Percentiles rank a stretch among this genome's conserved stretches.
These are phyloP conservation scores for Zalaria sp. DNA, from an alignment of 2,329 filamentous ascomycete genomes.

Conservation along the genomic window DNA sequence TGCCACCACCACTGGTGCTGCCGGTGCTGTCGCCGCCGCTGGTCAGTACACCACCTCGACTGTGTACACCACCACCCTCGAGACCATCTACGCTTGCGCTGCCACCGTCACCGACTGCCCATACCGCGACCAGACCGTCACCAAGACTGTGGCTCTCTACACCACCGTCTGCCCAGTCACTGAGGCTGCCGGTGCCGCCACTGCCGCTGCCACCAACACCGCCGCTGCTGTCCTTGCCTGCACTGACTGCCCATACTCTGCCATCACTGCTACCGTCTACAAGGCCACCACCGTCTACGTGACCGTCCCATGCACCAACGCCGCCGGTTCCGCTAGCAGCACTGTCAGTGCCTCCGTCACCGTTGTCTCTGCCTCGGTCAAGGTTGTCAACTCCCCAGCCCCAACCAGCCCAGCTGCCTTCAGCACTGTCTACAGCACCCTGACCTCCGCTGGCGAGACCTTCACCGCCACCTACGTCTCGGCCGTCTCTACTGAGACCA, in stretches of 20 bases:
- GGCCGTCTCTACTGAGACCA: constrained; percentile 2
- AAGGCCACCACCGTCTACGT: neutral
- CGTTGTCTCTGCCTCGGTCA: constrained; percentile 2
- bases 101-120: constrained; percentile 7
- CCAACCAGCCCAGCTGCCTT: constrained; percentile 2
- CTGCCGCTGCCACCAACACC: neutral
- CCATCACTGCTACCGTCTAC: constrained; percentile 1
- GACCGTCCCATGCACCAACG: neutral
- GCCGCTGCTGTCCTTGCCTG: constrained; percentile 1
- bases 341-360: neutral
- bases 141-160: constrained; percentile 2
- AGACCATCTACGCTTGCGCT: constrained; percentile 6
- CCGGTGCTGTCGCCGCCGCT: neutral
- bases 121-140: constrained; percentile 1
- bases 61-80: constrained; percentile 6
- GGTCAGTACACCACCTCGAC: constrained; percentile 2
- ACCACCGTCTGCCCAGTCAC: constrained; percentile 4
- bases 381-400: neutral
- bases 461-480: neutral
- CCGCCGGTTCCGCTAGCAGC: neutral
- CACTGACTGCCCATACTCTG: constrained; percentile 2
- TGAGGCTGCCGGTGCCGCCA: neutral
- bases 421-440: constrained; percentile 1
- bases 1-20: neutral
- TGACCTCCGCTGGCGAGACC: neutral